Base-by-base conservation (phyloP, 768 basidiomycete genomes). In the Boletus rubropictus region DNA sequence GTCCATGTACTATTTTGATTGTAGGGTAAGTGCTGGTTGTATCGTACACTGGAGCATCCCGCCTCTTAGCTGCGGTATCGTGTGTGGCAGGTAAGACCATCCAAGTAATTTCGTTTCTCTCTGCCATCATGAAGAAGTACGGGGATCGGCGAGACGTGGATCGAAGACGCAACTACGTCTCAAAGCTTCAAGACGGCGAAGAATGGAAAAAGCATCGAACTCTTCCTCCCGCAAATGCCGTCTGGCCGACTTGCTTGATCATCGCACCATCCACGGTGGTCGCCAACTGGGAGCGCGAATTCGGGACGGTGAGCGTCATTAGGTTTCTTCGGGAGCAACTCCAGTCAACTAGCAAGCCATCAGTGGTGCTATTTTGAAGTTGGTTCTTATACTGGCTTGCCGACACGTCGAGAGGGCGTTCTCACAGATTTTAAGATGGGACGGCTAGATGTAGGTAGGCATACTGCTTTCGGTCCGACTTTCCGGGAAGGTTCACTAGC, bases 341-440 rank as follows among this genome's bases (percentile, higher is more conserved):
- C 17, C 14, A 27, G n/a, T 49, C 44, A 46, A 51, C 12, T 28
- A 12, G 31, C 3, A 18, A 17, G 14, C 28, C 11, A 5, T 17
- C 51, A 94, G 89, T 98, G 95, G 95, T 89, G 89, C 0, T 94
- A 92, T 63, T 94, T 97, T 54, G 90, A 94, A 65, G 82, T 88
- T 33, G 88, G 83, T 1, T 64, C 82, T 41, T 93, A 86, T 57
- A 77, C 72, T 15, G 82, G 83, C 0, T 57, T 56, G 0, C 72
- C 61, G 0, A 70, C 77, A 37, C 72, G 80, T 24, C 79, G 86
- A 42, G 71, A 71, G 21, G 67, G 71, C 1, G 76, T 86, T 0
- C 65, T 91, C 0, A 70, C 71, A 1, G 80, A 87, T 43, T 97
- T 97, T 65, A 79, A 77, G 54, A 68, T 86, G 59, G 95, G 95